These are phyloP conservation scores for Phialocephala sp. DNA, from an alignment of 2,329 filamentous ascomycete genomes.

Conservation along the genomic window DNA sequence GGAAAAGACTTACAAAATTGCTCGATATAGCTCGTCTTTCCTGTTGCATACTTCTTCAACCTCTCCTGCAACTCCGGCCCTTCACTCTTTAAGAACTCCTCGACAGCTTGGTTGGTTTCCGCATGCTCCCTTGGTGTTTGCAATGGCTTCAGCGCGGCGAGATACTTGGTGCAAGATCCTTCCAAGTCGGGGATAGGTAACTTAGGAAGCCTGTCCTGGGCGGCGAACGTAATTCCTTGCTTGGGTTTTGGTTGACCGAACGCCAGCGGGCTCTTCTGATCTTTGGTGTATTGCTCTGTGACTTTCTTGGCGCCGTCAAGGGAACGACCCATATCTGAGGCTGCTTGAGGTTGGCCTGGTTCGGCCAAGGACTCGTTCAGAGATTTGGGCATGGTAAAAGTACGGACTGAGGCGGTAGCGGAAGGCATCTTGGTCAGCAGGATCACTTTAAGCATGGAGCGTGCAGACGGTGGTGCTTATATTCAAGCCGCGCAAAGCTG, in stretches of 20 bases:
- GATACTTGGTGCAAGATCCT: constrained; percentile 76
- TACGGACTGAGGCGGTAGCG: constrained; percentile 68
- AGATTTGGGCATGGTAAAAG: constrained; percentile 74
- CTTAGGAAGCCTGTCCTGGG: constrained; percentile 87
- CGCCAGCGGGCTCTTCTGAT: constrained; percentile 53
- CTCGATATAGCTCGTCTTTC: constrained; percentile 95
- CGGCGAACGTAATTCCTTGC: constrained; percentile 81
- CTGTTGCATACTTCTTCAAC: constrained; percentile 86
- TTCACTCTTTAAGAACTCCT: constrained; percentile 81
- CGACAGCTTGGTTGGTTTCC: constrained; percentile 79
- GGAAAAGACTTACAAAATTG: constrained; percentile 81
- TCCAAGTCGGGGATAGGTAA: constrained; percentile 92
- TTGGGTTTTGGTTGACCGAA: constrained; percentile 53
- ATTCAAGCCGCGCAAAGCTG: constrained; percentile 83
- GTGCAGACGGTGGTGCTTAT: constrained; percentile 80
- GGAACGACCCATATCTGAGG: constrained; percentile 45
- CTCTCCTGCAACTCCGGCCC: constrained; percentile 87
- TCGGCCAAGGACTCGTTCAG: constrained; percentile 71
- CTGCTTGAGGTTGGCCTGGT: constrained; percentile 30
- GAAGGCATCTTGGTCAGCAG: constrained; percentile 63
- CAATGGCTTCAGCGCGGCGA: constrained; percentile 78
- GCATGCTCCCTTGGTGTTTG: constrained; percentile 82
- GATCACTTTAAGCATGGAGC: constrained; percentile 64
- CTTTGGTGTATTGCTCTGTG: constrained; percentile 52
- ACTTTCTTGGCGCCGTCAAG: constrained; percentile 59